Base-by-base conservation (phyloP, 257 asterid genomes). In the Solanum okadae region DNA sequence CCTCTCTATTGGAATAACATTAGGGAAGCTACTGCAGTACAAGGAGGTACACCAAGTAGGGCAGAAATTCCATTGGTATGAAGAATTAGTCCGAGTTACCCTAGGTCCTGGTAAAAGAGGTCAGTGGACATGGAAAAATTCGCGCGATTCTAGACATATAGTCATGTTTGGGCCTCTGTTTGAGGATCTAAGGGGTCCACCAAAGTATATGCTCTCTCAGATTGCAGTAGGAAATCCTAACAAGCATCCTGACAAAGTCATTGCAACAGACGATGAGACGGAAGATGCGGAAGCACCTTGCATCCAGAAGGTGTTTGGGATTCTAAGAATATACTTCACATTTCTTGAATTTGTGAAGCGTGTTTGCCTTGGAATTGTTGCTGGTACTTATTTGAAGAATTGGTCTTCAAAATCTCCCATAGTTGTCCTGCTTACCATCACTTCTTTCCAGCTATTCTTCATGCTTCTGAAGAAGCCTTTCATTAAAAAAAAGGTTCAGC, bases 81-180 rank as follows among this genome's bases (percentile, higher is more conserved):
- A 96, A 86, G 99, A 97, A 87, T 87, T 97, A 12, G 86, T 97
- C 52, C 95, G 99, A 33, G 98, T 93, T 6, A 95, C 98, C 23
- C 89, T 97, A 52, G 98, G 99, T 70, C 99, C 98, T 0, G 99
- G 98, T 9, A 97, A 97, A 91, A 87, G 98, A 92, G 99, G 99
- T 89, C 99, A 96, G 70, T 97, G 99, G 99, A 93, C 98, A 56
- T 97, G 99, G 99, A 96, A 92, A 73, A 94, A 92, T 89, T 86
- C 91, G 12, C 90, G 93, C 2, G 89, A 86, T 42, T 90, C 97
- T 3, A 87, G 73, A 35, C 90, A 89, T 88, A 88, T 94, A 75
- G 91, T 94, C 73, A 93, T 92, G 73, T 71, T 97, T 12, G 98
- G 99, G 2, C 98, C 99, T 13, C 83, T 97, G n/a, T 97, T 96